A percentile compares a stretch with the other conserved stretches of the same genome.
Evolutionary conservation across 306 rosid species (phyloP).

Genomic region (Sicyos edulis): DNA sequence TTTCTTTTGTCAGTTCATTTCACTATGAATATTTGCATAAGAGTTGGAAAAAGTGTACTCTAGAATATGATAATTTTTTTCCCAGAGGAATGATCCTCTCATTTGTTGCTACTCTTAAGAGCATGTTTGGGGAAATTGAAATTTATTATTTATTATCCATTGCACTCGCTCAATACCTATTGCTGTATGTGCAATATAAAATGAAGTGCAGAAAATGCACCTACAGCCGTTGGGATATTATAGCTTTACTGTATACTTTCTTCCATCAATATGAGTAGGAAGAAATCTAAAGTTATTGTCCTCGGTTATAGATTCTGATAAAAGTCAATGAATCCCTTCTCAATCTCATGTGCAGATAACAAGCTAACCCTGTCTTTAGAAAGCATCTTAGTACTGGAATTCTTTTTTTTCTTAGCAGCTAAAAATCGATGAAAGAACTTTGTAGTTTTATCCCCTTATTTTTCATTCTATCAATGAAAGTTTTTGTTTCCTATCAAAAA

Average conservation of each 20-base stretch:
- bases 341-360: too few species aligned
- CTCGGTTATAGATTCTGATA: too few species aligned
- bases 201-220: not conserved
- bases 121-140: not conserved
- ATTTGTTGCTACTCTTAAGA: not conserved
- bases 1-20: not conserved
- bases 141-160: conserved; percentile 5
- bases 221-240: not conserved
- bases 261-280: too few species aligned
- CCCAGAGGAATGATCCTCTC: not conserved
- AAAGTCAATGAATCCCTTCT: too few species aligned
- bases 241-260: not conserved
- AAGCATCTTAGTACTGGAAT: too few species aligned
- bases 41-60: not conserved
- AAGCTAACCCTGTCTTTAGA: too few species aligned
- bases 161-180: not conserved
- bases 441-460: too few species aligned
- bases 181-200: not conserved
- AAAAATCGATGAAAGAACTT: too few species aligned
- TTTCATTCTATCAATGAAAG: too few species aligned
- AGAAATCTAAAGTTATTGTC: too few species aligned
- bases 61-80: not conserved
- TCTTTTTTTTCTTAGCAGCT: too few species aligned
- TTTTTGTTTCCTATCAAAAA: too few species aligned
- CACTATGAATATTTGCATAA: conserved; percentile 3